phyloP scores from a whole-genome alignment of 305 asterid genomes.

The Galium porrigens region DNA sequence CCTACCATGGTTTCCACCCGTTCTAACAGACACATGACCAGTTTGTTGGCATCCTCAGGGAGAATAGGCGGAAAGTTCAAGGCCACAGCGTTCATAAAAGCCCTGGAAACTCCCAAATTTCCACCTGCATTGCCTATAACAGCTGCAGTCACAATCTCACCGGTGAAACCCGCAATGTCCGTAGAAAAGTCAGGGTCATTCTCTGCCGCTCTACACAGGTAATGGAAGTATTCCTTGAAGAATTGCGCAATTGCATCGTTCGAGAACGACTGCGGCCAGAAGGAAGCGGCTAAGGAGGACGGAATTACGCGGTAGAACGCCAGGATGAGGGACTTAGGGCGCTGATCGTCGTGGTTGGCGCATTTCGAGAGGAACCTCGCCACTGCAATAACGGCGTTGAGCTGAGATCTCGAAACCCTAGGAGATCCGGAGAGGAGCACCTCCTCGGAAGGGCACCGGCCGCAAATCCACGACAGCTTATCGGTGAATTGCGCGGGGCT shows the following conservation, averaged over 20 bases:
- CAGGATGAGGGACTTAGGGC: constrained; percentile 50
- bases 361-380: constrained; percentile 75
- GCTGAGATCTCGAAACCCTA: constrained; percentile 74
- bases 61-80: constrained; percentile 59
- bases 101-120: constrained; percentile 35
- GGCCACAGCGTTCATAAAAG: constrained; percentile 50
- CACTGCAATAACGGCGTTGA: constrained; percentile 64
- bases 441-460: constrained; percentile 80
- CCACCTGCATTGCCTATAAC: constrained; percentile 30
- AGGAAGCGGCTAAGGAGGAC: constrained; percentile 38
- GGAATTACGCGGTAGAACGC: constrained; percentile 85
- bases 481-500: constrained; percentile 48
- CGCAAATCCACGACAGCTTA: constrained; percentile 73
- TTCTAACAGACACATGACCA: constrained; percentile 52
- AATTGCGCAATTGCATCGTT: constrained; percentile 50
- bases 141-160: constrained; percentile 46
- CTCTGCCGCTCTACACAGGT: constrained; percentile 47
- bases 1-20: constrained; percentile 40
- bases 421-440: constrained; percentile 55
- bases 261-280: constrained; percentile 85
- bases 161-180: constrained; percentile 65
- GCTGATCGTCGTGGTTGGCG: constrained; percentile 39
- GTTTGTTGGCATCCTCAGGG: constrained; percentile 55
- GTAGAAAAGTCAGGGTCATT: constrained; percentile 44
- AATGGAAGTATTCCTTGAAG: constrained; percentile 45